Evolutionary conservation across 345 rosid genomes (phyloP).

Genomic region (Camelina hispida): DNA sequence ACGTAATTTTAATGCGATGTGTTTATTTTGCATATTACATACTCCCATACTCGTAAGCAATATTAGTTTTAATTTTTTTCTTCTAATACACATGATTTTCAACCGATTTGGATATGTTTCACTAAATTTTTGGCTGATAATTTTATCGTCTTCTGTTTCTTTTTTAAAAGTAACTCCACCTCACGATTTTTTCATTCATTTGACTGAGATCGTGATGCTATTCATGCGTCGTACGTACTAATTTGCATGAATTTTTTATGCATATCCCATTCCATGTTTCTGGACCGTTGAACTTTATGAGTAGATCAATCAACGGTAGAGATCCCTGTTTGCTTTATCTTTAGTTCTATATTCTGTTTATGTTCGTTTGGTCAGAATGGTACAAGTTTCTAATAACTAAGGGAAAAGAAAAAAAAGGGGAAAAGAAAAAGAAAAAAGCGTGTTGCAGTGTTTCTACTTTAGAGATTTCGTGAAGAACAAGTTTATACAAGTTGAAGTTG

Average conservation of each 20-base stretch:
- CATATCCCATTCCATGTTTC: not conserved
- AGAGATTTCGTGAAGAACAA: slow-evolving; percentile 38
- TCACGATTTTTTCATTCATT: slow-evolving; percentile 24
- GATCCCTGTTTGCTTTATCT: not conserved
- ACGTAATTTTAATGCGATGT: slow-evolving; percentile 10
- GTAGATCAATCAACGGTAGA: slow-evolving; percentile 19
- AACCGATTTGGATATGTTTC: not conserved
- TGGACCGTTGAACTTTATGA: slow-evolving; percentile 20
- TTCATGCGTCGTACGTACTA: slow-evolving; percentile 14
- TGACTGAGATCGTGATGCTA: slow-evolving; percentile 14
- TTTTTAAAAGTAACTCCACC: not conserved
- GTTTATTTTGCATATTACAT: not conserved
- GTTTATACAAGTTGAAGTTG: slow-evolving; percentile 26
- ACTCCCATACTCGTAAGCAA: not conserved
- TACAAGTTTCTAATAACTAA: slow-evolving; percentile 5
- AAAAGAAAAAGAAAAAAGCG: slow-evolving; percentile 4
- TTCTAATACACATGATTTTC: too few species aligned
- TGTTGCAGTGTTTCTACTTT: slow-evolving; percentile 24
- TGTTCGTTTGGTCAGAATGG: slow-evolving; percentile 26
- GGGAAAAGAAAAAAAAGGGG: not conserved
- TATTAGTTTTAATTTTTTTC: not conserved
- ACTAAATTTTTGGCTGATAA: not conserved
- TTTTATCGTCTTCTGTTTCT: not conserved
- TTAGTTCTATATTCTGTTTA: slow-evolving; percentile 36
- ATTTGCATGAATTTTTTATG: slow-evolving; percentile 30